Base-by-base conservation (phyloP, 176 grass and related monocot genomes). In the Carex cristatella region DNA sequence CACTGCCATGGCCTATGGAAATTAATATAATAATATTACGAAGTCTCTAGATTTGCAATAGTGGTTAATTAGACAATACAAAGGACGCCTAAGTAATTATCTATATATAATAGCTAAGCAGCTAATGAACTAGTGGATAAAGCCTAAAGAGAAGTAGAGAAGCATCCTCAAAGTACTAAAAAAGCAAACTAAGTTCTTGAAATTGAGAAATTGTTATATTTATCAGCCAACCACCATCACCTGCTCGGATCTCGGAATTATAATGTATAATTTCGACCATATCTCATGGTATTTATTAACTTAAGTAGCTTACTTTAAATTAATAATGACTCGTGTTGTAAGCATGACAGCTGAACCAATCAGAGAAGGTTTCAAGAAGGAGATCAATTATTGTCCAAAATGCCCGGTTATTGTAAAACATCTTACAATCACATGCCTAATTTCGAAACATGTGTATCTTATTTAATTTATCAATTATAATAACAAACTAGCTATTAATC, bases 101-200 rank as follows among this genome's bases (percentile, higher is more conserved):
- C 35, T 8, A n/a, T 4, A 73, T 73, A 49, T 13, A 30, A 75
- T 30, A 40, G 38, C 38, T 6, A 37, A 28, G 11, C 19, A 75
- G 46, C 10, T 14, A 82, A 65, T 38, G 9, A 49, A 10, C 48
- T 33, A 82, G 12, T 82, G 61, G 62, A 83, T 65, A 83, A 54
- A 82, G 80, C 19, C 60, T 66, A 2, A 35, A 35, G 68, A 83
- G 3, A 35, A 35, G 68, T 68, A 83, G 23, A 65, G 61, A 83
- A 83, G 80, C 60, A 83, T 83, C 46, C 61, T 83, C 81, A 65
- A 83, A 83, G 42, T 81, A 61, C 32, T 81, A 64, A 35, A 81
- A 66, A 64, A 69, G 61, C 44, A 83, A 19, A 48, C 28, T 83
- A 2, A 55, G n/a, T 9, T 66, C 62, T 83, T 83, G 81, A 68